phyloP scores from a whole-genome alignment of 768 basidiomycete genomes.

The Xerocomellus chrysenteron region DNA sequence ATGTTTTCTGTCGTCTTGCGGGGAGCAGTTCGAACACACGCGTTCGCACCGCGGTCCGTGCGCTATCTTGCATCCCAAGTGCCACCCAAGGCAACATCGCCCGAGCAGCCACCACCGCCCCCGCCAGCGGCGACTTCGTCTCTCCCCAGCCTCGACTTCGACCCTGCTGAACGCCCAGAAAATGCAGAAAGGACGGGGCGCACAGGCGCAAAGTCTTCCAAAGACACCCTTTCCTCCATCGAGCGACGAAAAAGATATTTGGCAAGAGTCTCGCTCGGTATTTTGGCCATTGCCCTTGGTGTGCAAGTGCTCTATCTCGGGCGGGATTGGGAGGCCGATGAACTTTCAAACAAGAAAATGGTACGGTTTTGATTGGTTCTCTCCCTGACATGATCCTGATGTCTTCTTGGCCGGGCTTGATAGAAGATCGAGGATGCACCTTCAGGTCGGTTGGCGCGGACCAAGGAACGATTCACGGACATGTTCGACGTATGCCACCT shows the following conservation, averaged over 20 bases:
- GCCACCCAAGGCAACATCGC: conserved; percentile 17
- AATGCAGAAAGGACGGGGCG: conserved; percentile 44
- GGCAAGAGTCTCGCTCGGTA: conserved; percentile 51
- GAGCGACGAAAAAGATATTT: conserved; percentile 66
- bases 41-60: conserved; percentile 17
- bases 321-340: conserved; percentile 73
- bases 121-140: conserved; percentile 8
- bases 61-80: conserved; percentile 22
- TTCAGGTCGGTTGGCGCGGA: conserved; percentile 63
- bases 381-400: not conserved
- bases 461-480: conserved; percentile 57
- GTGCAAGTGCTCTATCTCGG: conserved; percentile 66
- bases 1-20: conserved; percentile 28
- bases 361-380: conserved; percentile 39
- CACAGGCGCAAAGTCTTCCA: conserved; percentile 78
- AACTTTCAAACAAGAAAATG: conserved; percentile 61
- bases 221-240: conserved; percentile 73
- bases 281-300: conserved; percentile 56
- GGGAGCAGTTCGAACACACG: conserved; percentile 21
- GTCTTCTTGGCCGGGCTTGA: not conserved
- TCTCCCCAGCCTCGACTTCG: conserved; percentile 63
- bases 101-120: conserved; percentile 4
- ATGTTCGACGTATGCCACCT: conserved; percentile 61
- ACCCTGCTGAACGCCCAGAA: conserved; percentile 44
- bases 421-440: conserved; percentile 62